These are phyloP conservation scores for Ophiocordyceps robertsii DNA, from an alignment of 2,329 filamentous ascomycete species.

Conservation along the genomic window DNA sequence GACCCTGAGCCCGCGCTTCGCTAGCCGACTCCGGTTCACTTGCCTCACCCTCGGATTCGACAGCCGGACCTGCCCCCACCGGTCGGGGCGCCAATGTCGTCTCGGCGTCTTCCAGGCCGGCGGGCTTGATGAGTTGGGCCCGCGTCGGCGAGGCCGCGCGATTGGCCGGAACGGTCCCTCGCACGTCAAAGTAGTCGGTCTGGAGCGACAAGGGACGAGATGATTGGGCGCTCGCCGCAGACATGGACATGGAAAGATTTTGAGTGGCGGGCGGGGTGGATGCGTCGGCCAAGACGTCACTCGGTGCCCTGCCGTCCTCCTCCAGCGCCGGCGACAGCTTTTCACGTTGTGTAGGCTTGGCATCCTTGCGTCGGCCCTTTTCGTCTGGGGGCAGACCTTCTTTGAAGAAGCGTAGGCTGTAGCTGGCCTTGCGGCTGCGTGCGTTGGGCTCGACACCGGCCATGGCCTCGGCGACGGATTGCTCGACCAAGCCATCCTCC, in stretches of 20 bases:
- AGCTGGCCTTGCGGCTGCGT: conserved; percentile 54
- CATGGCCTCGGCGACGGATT: conserved; percentile 49
- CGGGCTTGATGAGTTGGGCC: neutral
- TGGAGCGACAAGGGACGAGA: neutral
- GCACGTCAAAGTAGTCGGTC: conserved; percentile 8
- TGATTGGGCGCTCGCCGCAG: neutral
- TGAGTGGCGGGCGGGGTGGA: neutral
- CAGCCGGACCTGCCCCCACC: neutral
- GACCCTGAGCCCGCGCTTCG: conserved; percentile 23
- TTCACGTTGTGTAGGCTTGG: conserved; percentile 22
- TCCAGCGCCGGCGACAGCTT: conserved; percentile 25
- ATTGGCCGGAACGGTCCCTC: neutral
- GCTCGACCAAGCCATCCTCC: conserved; percentile 45
- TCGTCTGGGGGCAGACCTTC: conserved; percentile 49
- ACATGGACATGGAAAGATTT: neutral
- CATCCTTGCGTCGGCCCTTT: conserved; percentile 38
- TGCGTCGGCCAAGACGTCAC: neutral
- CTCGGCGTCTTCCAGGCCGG: neutral
- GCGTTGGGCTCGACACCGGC: conserved; percentile 48
- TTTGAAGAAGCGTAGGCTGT: conserved; percentile 54
- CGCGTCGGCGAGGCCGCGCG: neutral
- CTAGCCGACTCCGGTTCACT: conserved; percentile 21
- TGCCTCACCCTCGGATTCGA: neutral
- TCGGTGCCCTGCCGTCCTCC: conserved; percentile 3
- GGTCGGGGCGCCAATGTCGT: neutral